phyloP scores from a whole-genome alignment of 2,329 filamentous ascomycete species.

The Fusarium luffae region DNA sequence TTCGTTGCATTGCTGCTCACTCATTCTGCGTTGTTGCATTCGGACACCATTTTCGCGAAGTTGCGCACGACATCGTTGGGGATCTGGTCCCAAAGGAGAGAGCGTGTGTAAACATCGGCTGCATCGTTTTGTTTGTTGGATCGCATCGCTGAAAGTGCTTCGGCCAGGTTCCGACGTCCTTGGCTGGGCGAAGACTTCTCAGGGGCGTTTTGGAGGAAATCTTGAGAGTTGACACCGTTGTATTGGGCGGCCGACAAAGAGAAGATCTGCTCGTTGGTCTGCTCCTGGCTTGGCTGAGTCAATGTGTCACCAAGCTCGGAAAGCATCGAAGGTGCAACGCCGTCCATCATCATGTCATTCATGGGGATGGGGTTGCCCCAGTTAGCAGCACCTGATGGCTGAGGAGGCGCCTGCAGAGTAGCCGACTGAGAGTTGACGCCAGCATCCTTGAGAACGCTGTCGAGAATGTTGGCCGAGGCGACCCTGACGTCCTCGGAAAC shows the following conservation, averaged over 20 bases:
- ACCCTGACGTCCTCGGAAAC: constrained; percentile 84
- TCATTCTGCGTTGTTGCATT: constrained; percentile 67
- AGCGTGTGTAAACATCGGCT: constrained; percentile 92
- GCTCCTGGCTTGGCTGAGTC: constrained; percentile 81
- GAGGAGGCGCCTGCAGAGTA: constrained; percentile 60
- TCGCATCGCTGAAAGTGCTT: constrained; percentile 84
- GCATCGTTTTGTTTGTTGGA: constrained; percentile 74
- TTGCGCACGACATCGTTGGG: constrained; percentile 90
- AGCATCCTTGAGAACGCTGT: constrained; percentile 85
- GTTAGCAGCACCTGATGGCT: constrained; percentile 60
- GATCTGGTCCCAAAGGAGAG: constrained; percentile 93
- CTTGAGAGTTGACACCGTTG: constrained; percentile 75
- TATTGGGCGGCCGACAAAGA: constrained; percentile 88
- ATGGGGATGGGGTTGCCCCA: constrained; percentile 56
- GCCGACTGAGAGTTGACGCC: constrained; percentile 64
- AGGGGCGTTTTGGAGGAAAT: constrained; percentile 71
- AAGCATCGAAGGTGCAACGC: constrained; percentile 68
- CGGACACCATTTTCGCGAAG: constrained; percentile 90
- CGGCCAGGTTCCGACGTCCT: constrained; percentile 79
- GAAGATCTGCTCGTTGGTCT: constrained; percentile 89
- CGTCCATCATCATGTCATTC: constrained; percentile 52
- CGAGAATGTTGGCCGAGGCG: constrained; percentile 79
- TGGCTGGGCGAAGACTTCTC: constrained; percentile 65
- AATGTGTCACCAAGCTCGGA: constrained; percentile 75
- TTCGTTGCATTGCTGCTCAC: constrained; percentile 58